phyloP scores from a whole-genome alignment of 164 flowering plant species.

The Magnolia changhungtana region DNA sequence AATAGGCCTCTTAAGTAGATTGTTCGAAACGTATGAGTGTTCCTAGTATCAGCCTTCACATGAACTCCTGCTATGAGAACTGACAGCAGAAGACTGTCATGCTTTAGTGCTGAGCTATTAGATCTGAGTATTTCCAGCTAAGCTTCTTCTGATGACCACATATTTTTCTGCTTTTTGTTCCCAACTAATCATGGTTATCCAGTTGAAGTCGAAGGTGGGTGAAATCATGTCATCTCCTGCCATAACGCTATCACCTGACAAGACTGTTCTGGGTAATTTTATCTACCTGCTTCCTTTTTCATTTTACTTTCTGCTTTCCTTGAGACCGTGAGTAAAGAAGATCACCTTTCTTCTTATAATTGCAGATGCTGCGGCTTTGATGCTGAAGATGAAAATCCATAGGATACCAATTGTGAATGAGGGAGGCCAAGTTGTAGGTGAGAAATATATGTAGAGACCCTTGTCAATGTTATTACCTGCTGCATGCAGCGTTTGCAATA shows the following conservation, averaged over 20 bases:
- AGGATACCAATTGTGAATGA: constrained; percentile 35
- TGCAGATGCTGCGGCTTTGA: constrained; percentile 33
- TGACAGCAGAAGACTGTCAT: too few relatives aligned
- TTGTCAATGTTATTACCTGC: background rate
- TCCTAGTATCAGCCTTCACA: too few relatives aligned
- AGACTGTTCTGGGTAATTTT: constrained; percentile 25
- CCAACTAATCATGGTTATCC: constrained; percentile 3
- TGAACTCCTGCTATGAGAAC: too few relatives aligned
- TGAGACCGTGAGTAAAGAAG: background rate
- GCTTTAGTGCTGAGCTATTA: too few relatives aligned
- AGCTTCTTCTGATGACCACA: background rate
- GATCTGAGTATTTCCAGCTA: too few relatives aligned
- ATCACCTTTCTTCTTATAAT: background rate
- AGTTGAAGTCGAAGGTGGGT: constrained; percentile 27
- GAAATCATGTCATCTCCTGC: constrained; percentile 32
- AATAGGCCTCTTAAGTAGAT: background rate
- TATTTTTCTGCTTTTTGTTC: background rate
- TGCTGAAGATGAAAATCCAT: constrained; percentile 32
- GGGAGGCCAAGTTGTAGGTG: constrained; percentile 27
- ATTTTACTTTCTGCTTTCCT: background rate
- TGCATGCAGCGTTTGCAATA: too few relatives aligned
- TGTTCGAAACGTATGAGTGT: too few relatives aligned
- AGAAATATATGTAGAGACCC: constrained; percentile 8
- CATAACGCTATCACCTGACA: constrained; percentile 22
- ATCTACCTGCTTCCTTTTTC: background rate